Conservation (phyloP, 192 early-diverging fungal species). For the Lobulomyces angularis region DNA sequence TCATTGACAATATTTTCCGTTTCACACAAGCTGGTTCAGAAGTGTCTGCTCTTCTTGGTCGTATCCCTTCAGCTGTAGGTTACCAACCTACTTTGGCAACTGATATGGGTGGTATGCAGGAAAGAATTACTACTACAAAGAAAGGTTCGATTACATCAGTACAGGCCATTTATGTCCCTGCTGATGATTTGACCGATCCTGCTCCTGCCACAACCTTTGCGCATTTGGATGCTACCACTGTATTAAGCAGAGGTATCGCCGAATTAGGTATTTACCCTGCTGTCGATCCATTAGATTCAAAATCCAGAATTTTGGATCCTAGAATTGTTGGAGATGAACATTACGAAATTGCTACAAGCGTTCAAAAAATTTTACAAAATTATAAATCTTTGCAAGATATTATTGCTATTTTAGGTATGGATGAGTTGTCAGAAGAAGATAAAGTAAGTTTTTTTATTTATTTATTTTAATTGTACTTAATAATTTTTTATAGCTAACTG, state of each 20-base stretch:
- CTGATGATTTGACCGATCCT: constrained; percentile 99
- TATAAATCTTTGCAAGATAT: constrained; percentile 99
- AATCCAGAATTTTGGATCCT: constrained; percentile 95
- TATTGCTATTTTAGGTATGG: constrained; percentile 99
- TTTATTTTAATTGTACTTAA: neutral
- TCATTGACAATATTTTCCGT: constrained; percentile 99
- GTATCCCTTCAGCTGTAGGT: constrained; percentile 99
- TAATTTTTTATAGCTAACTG: constrained; percentile 64
- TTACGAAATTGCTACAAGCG: constrained; percentile 84
- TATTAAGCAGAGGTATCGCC: constrained; percentile 94
- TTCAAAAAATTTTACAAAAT: constrained; percentile 93
- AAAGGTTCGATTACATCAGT: constrained; percentile 99
- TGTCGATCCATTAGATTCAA: constrained; percentile 95
- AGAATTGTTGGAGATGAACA: constrained; percentile 91
- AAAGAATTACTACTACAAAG: constrained; percentile 99
- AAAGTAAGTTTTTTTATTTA: constrained; percentile 38
- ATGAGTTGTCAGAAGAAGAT: constrained; percentile 97
- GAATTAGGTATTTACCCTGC: constrained; percentile 99
- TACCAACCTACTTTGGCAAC: constrained; percentile 98
- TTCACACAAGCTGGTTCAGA: constrained; percentile 99
- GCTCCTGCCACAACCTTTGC: constrained; percentile 98
- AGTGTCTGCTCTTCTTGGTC: constrained; percentile 96
- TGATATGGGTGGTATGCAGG: constrained; percentile 99
- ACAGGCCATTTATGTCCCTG: constrained; percentile 92
- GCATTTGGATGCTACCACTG: constrained; percentile 98